phyloP scores from a whole-genome alignment of 495 filamentous ascomycete genomes.

The Hapsidospora chrysogenum region DNA sequence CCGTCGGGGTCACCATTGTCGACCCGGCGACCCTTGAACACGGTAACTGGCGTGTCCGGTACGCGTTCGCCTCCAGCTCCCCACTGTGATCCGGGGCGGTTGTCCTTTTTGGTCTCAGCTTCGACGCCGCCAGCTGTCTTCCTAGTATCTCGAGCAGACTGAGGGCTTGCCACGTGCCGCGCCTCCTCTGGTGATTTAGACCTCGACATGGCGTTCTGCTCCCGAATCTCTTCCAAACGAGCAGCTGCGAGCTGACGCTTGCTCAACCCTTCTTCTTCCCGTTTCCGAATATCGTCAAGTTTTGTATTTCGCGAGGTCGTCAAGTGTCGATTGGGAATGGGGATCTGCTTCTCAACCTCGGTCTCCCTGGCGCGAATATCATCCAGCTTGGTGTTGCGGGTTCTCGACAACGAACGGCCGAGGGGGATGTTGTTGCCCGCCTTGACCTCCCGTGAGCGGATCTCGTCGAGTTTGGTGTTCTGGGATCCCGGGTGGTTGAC shows the following conservation, averaged over 20 bases:
- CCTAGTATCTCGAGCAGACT: too few species aligned
- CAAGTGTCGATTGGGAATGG: constrained; percentile 6
- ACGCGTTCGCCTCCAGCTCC: constrained; percentile 6
- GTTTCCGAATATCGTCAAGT: constrained; percentile 34
- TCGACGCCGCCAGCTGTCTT: constrained; percentile 9
- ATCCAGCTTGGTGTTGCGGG: neutral
- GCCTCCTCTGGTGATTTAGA: constrained; percentile 11
- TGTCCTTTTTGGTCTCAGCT: constrained; percentile 18
- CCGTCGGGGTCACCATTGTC: neutral
- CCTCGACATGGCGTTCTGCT: constrained; percentile 18
- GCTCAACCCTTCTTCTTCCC: constrained; percentile 42
- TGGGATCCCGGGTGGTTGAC: constrained; percentile 1
- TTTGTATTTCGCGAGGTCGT: constrained; percentile 14
- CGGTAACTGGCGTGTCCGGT: constrained; percentile 36
- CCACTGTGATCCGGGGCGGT: constrained; percentile 21
- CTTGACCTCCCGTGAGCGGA: constrained; percentile 21
- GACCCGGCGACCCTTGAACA: too few species aligned
- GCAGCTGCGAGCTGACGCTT: constrained; percentile 41
- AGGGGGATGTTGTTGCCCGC: constrained; percentile 3
- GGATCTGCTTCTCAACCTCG: constrained; percentile 14
- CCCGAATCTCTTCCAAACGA: constrained; percentile 38
- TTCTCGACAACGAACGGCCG: neutral
- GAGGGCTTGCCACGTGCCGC: constrained; percentile 4
- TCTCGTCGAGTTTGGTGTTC: constrained; percentile 24
- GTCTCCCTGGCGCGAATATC: constrained; percentile 22